phyloP scores from a whole-genome alignment of 345 rosid genomes.

The Salix udensis region DNA sequence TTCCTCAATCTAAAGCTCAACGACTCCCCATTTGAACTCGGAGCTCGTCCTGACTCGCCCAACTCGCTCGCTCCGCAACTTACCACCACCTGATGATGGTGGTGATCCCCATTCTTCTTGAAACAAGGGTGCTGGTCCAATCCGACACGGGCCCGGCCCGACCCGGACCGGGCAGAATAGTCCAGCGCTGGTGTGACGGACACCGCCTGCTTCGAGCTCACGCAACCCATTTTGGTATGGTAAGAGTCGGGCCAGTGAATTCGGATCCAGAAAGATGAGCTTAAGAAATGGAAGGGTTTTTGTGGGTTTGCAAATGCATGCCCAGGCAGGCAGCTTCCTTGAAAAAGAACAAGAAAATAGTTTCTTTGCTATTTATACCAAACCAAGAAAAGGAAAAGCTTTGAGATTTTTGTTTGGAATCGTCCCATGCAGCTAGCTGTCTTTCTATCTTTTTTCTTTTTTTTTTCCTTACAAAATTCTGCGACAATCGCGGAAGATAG shows the following conservation, averaged over 20 bases:
- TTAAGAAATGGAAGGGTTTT: background rate
- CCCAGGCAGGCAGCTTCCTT: too few relatives aligned
- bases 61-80: conserved; percentile 50
- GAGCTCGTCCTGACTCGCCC: conserved; percentile 67
- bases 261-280: background rate
- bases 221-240: conserved; percentile 73
- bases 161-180: conserved; percentile 48
- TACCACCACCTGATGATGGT: conserved; percentile 17
- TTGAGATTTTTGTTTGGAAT: too few relatives aligned
- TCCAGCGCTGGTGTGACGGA: conserved; percentile 85
- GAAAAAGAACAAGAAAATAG: too few relatives aligned
- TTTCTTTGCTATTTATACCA: too few relatives aligned
- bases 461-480: too few relatives aligned
- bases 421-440: too few relatives aligned
- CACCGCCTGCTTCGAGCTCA: conserved; percentile 90
- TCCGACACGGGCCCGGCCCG: conserved; percentile 36
- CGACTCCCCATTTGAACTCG: conserved; percentile 64
- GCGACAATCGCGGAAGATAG: too few relatives aligned
- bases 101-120: conserved; percentile 27
- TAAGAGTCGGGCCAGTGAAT: background rate
- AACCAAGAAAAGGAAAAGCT: too few relatives aligned
- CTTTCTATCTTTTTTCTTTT: too few relatives aligned
- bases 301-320: too few relatives aligned
- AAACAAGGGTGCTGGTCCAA: conserved; percentile 6
- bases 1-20: conserved; percentile 74